Conservation (phyloP, 108 stramenopile genomes). For the Nannochloropsis gaditana region DNA sequence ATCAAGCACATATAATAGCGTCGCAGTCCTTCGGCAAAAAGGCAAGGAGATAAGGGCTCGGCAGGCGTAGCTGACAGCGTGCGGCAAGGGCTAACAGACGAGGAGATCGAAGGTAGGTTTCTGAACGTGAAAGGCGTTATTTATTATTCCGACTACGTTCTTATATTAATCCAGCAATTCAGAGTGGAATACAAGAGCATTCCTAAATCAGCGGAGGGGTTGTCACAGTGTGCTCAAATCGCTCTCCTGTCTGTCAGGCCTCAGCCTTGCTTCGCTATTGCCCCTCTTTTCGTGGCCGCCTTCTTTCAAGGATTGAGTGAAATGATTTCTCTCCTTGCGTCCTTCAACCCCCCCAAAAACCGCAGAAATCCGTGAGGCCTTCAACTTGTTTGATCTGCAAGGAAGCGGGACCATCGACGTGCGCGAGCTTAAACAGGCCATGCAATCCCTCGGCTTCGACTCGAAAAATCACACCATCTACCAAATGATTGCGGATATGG, state of each 20-base stretch:
- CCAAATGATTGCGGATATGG: constrained; percentile 73
- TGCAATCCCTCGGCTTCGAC: constrained; percentile 83
- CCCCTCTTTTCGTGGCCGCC: no score
- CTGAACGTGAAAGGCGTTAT: no score
- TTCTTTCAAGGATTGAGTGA: constrained; percentile 8
- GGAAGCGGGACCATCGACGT: constrained; percentile 73
- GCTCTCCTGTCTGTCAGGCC: no score
- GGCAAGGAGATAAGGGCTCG: neutral
- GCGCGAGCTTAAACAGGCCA: constrained; percentile 82
- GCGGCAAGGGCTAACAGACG: constrained; percentile 61
- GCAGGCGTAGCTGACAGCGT: constrained; percentile 49
- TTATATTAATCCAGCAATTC: no score
- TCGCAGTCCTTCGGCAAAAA: constrained; percentile 37
- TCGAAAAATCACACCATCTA: constrained; percentile 85
- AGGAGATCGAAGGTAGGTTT: constrained; percentile 62
- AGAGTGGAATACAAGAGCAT: no score
- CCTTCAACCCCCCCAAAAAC: no score
- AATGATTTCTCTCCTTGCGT: neutral
- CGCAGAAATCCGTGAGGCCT: constrained; percentile 58
- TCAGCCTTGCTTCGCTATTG: no score
- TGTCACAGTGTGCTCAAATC: no score
- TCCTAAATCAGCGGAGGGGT: no score
- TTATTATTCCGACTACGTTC: no score
- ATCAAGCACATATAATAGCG: constrained; percentile 18
- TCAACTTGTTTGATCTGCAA: constrained; percentile 67